Base-by-base conservation (phyloP, 2,329 filamentous ascomycete genomes). In the Botryotinia globosa region DNA sequence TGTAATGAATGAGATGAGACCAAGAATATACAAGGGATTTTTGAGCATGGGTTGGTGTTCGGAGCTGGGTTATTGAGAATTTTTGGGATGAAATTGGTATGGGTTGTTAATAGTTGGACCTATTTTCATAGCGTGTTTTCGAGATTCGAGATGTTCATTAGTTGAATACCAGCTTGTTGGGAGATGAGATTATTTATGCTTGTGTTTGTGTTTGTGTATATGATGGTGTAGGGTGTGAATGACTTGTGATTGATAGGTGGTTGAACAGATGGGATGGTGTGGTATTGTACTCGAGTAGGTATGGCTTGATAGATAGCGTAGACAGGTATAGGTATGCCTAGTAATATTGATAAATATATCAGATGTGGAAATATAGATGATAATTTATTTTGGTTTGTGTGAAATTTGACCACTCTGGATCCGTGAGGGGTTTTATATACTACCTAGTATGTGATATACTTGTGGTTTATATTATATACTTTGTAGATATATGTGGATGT, bases 1-100 rank as follows among this genome's bases (percentile, higher is more conserved):
- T 88, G 85, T 88, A 81, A 72, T 56, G 9, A 67, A 42, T 44
- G 34, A 20, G 39, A 70, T 51, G 7, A 29, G 7, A 63, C 7
- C 7, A 67, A 54, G 45, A 67, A 29, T 29, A 63, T 25, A 8
- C 39, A 37, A 29, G 44, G 63, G 9, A 1, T 16, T 37, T 51
- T 66, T 54, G 32, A 29, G 45, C 45, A 66, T 66, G 14, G 16
- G 39, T 66, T 20, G 48, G 34, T 10, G 37, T 42, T 14, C 10
- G 18, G 48, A 39, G 59, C 6, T 3, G 25, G 12, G 18, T 20
- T 8, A n/a, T n/a, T 16, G 18, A 56, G 37, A 34, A 42, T 14
- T 42, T 9, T 32, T 67, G 16, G 18, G 18, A 56, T 56, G 3
- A 22, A 22, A 67, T 67, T 9, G 39, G 48, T 29, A 56, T 32